Evolutionary conservation across 2,329 filamentous ascomycete genomes (phyloP).

Genomic region (Lachnellula occidentalis): DNA sequence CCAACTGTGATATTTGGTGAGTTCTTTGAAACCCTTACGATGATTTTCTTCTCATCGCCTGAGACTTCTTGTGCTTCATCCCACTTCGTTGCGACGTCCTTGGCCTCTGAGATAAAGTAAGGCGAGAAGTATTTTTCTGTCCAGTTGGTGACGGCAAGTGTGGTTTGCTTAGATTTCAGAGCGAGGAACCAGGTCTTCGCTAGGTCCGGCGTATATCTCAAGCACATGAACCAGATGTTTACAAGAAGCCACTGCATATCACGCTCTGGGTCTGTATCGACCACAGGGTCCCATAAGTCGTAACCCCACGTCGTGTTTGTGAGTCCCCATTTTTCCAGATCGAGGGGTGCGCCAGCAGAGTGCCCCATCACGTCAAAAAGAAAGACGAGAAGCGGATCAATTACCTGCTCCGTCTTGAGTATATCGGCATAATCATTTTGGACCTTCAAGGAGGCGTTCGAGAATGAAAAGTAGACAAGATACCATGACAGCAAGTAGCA

Average conservation of each 20-base stretch:
- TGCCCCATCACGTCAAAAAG: conserved; percentile 82
- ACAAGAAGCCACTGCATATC: conserved; percentile 79
- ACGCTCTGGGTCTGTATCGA: conserved; percentile 58
- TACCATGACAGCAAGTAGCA: conserved; percentile 87
- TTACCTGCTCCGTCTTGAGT: conserved; percentile 67
- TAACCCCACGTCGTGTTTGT: conserved; percentile 38
- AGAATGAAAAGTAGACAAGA: conserved; percentile 81
- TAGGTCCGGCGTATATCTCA: conserved; percentile 71
- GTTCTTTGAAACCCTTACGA: conserved; percentile 65
- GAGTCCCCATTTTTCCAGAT: conserved; percentile 64
- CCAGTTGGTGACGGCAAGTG: conserved; percentile 74
- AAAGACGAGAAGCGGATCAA: conserved; percentile 68
- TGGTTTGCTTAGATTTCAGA: conserved; percentile 74
- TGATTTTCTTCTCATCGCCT: conserved; percentile 50
- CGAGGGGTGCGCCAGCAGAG: conserved; percentile 65
- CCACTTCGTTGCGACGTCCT: conserved; percentile 67
- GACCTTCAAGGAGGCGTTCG: conserved; percentile 72
- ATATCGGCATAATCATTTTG: conserved; percentile 74
- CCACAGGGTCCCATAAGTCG: conserved; percentile 43
- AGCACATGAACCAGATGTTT: conserved; percentile 77
- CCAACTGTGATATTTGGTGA: conserved; percentile 74
- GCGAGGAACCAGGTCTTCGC: conserved; percentile 83
- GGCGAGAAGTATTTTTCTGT: conserved; percentile 79
- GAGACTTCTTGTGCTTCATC: conserved; percentile 46
- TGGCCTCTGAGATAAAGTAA: conserved; percentile 57